Evolutionary conservation across 805 yeast species (phyloP), one percentile per base, ranked within the genome.

Genomic region (Yamadazyma olivae): DNA sequence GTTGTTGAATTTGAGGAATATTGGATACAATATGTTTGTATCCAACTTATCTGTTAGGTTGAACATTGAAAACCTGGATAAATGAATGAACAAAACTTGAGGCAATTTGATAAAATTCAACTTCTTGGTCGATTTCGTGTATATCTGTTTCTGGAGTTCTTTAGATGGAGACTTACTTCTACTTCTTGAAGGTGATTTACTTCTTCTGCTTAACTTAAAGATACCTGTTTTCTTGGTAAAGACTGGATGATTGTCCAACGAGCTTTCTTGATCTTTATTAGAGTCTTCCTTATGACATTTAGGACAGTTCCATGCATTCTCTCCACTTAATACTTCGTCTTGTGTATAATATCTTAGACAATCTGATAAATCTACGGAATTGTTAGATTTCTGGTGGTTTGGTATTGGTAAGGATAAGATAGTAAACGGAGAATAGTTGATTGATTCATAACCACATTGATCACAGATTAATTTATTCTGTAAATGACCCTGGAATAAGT

Each of bases 251-350:
- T 45, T 48, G 35, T 61, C 64, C 29, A 59, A 48, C 12, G 38
- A 41, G 49, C 49, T 48, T 36, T 35, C 38, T 19, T 23, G 23
- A 35, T 9, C 32, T 24, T 18, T 41, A n/a, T n/a, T n/a, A 2
- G 35, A 33, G 38, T 17, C 40, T 15, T 14, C 28, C 40, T 71
- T 60, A 35, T 56, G 59, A 61, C 95, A 84, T 36, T 77, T 75
- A 6, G 93, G 90, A 63, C 95, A 84, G 44, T 81, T 75, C 95
- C 95, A 84, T 1, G 93, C 86, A 58, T 84, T 83, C 5, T 81
- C 90, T 17, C 87, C 83, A n/a, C 69, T 64, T 34, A 84, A 57
- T 3, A 79, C 67, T 54, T 84, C 95, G 40, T 78, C 80, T 35
- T 70, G 65, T 0, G 84, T 75, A 50, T 76, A 83, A 51, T 79